Percentiles rank a stretch among this genome's conserved stretches.
Conservation (phyloP, 2,329 filamentous ascomycete species). For the Colletotrichum gigasporum region DNA sequence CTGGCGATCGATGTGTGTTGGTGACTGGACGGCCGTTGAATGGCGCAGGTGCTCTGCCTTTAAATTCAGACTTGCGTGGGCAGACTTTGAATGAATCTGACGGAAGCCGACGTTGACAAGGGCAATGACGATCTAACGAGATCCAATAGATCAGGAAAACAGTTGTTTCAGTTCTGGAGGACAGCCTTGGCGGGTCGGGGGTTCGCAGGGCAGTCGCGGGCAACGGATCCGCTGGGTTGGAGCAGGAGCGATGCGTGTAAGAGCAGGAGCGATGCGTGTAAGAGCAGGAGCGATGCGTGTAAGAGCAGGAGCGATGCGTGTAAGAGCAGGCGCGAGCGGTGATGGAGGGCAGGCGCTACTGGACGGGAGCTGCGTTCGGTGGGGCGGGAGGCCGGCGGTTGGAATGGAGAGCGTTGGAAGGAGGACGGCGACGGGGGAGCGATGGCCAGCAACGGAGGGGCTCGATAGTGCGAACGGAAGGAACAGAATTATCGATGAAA, state of each 20-base stretch:
- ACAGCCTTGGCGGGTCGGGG: constrained; percentile 3
- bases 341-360: not conserved
- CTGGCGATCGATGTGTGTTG: not conserved
- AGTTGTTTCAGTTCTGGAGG: not conserved
- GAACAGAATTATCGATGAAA: not conserved
- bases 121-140: constrained; percentile 1
- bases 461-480: not conserved
- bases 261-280: no score
- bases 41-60: constrained; percentile 15
- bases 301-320: no score
- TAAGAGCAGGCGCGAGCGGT: no score
- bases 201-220: no score
- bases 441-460: constrained; percentile 12
- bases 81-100: not conserved
- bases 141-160: constrained; percentile 20
- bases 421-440: not conserved
- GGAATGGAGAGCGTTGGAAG: not conserved
- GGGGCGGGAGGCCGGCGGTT: not conserved
- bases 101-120: not conserved
- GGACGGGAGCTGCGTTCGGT: not conserved
- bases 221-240: no score
- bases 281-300: no score
- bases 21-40: not conserved
- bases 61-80: constrained; percentile 11
- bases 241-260: no score